Base-by-base conservation (phyloP, 371 early-diverging fungal genomes). In the Actinomortierella ambigua region DNA sequence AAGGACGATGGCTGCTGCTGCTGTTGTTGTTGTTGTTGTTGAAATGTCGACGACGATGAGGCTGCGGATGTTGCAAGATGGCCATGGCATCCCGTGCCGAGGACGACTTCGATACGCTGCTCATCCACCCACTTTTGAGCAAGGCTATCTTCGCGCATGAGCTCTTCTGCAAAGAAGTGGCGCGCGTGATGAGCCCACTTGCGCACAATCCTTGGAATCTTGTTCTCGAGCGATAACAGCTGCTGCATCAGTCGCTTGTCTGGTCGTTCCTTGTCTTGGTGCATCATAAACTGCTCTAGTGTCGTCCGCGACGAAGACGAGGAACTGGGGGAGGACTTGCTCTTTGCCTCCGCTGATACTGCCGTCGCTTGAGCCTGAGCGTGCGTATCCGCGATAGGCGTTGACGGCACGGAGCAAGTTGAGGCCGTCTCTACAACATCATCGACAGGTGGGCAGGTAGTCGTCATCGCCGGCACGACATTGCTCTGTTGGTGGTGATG, bases 181-280 rank as follows among this genome's bases (percentile, higher is more conserved):
- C 73, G 56, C 0, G 73, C 73, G 8, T 59, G 63, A 1, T 50
- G 47, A 13, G 73, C 62, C 73, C 73, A 71, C 50, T 71, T 62
- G 5, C 73, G 73, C 17, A 71, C 63, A 14, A 57, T 49, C 1
- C 73, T 44, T 1, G 73, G 73, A 28, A 66, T 63, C 50, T 66
- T 65, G 66, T 65, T 71, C 48, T 71, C 73, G 42, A 71, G 67
- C 2, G 73, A 43, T 15, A 71, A 57, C 8, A 71, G 52, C 22
- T 71, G 73, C 46, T 71, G 73, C 56, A 71, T 61, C 50, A 71
- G 15, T 4, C 73, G 66, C 42, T 59, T 65, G 41, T 65, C 62
- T 27, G 62, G 63, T 0, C 63, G 59, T 3, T 34, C 34, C 34
- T 34, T 34, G 34, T 34, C 34, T 11, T 34, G 34, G 7, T 34